A percentile compares a stretch with the other conserved stretches of the same genome.
phyloP scores from a whole-genome alignment of 257 asterid genomes.

The Plantago ovata region DNA sequence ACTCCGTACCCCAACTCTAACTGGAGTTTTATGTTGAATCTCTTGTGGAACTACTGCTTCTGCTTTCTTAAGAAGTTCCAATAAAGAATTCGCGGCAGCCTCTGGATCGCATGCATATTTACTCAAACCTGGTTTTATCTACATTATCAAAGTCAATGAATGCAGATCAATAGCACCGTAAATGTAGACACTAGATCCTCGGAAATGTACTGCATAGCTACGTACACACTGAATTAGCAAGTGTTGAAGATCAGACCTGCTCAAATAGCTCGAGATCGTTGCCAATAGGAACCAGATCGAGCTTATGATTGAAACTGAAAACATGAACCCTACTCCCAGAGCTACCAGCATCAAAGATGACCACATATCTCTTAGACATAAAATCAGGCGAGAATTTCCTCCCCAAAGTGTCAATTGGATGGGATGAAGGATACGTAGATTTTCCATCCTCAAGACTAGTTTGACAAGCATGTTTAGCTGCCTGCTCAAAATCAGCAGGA shows the following conservation, averaged over 20 bases:
- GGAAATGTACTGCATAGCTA: too few species aligned
- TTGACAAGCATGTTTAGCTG: slow-evolving; percentile 81
- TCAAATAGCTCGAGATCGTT: slow-evolving; percentile 70
- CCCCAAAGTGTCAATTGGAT: slow-evolving; percentile 22
- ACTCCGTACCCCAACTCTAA: slow-evolving; percentile 72
- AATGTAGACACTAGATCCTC: not conserved
- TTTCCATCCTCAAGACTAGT: slow-evolving; percentile 61
- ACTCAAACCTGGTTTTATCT: slow-evolving; percentile 78
- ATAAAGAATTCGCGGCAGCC: slow-evolving; percentile 68
- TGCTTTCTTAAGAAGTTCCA: slow-evolving; percentile 51
- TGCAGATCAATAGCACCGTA: not conserved
- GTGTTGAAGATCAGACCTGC: slow-evolving; percentile 33
- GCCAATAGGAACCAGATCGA: slow-evolving; percentile 81
- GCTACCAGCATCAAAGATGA: slow-evolving; percentile 88
- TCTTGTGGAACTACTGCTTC: slow-evolving; percentile 63
- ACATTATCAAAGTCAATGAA: slow-evolving; percentile 26
- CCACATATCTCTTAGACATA: slow-evolving; percentile 55
- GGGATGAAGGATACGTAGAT: slow-evolving; percentile 30
- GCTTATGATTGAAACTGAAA: slow-evolving; percentile 58
- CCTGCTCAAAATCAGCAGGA: slow-evolving; percentile 76
- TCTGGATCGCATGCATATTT: slow-evolving; percentile 52
- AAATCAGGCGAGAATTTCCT: slow-evolving; percentile 38
- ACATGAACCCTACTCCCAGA: slow-evolving; percentile 94
- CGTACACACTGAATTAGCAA: too few species aligned
- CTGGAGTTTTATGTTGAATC: slow-evolving; percentile 46